phyloP scores from a whole-genome alignment of 2,329 filamentous ascomycete genomes.

The Colletotrichum zoysiae region DNA sequence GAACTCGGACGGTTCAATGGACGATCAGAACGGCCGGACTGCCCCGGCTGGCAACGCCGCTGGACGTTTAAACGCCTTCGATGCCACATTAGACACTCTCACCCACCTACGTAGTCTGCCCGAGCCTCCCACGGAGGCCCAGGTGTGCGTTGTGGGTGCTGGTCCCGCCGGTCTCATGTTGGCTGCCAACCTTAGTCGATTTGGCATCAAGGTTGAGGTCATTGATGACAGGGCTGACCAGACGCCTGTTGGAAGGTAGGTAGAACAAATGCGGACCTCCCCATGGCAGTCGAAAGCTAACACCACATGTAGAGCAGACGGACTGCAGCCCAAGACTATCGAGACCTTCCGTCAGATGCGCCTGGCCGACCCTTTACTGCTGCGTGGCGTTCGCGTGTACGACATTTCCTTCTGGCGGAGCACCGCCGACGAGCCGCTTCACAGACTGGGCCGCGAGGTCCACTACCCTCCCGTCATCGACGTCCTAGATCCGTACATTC shows the following conservation, averaged over 20 bases:
- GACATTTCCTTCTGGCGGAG: conserved; percentile 81
- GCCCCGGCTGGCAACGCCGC: conserved; percentile 25
- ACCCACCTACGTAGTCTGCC: conserved; percentile 63
- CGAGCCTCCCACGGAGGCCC: conserved; percentile 59
- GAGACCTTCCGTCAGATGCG: conserved; percentile 81
- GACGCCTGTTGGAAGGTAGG: conserved; percentile 73
- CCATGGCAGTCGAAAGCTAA: conserved; percentile 10
- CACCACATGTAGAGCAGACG: conserved; percentile 67
- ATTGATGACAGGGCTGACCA: conserved; percentile 77
- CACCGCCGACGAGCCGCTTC: conserved; percentile 63
- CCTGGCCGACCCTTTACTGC: conserved; percentile 75
- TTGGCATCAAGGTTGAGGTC: conserved; percentile 74
- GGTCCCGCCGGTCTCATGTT: conserved; percentile 70
- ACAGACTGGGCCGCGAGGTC: conserved; percentile 72
- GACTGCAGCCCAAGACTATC: conserved; percentile 82
- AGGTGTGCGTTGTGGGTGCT: conserved; percentile 67
- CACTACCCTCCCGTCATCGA: conserved; percentile 76
- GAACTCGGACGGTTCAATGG: conserved; percentile 49
- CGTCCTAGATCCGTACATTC: conserved; percentile 68
- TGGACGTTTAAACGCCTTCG: conserved; percentile 49
- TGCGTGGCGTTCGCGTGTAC: conserved; percentile 76
- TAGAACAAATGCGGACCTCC: conserved; percentile 44
- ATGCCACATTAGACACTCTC: conserved; percentile 58
- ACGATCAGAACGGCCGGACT: conserved; percentile 47
- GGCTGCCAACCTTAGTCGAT: conserved; percentile 69